These are phyloP conservation scores for Chenopodium quinoa DNA, from an alignment of 148 eudicot genomes.

Conservation along the genomic window DNA sequence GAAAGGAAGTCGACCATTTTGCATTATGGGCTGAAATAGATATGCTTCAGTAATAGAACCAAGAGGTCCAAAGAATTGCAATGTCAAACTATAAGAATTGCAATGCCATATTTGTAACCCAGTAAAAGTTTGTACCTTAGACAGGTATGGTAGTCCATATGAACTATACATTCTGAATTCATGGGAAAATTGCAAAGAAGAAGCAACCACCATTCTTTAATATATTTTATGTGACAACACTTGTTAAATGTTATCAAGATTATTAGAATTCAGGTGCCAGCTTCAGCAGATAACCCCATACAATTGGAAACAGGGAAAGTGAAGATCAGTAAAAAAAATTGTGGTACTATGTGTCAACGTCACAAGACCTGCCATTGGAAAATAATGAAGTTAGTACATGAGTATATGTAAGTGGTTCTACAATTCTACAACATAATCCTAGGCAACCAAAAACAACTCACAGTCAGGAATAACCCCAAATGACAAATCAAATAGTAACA, in stretches of 20 bases:
- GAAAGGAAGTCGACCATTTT: constrained; percentile 15
- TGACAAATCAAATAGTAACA: neutral
- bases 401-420: neutral
- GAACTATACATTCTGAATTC: constrained; percentile 18
- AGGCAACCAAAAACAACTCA: neutral
- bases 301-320: neutral
- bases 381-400: neutral
- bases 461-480: neutral
- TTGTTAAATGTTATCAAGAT: neutral
- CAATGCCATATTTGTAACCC: too few relatives aligned
- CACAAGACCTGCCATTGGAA: constrained; percentile 18
- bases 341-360: neutral
- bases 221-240: neutral
- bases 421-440: neutral
- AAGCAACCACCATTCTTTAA: constrained; percentile 34
- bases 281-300: neutral
- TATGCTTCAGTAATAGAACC: neutral
- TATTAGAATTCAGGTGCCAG: constrained; percentile 2
- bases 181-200: constrained; percentile 31
- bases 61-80: neutral
- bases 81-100: neutral
- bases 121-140: constrained; percentile 14
- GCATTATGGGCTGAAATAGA: constrained; percentile 3
- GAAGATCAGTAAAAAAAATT: neutral
- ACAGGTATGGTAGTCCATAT: constrained; percentile 18